phyloP scores from a whole-genome alignment of 495 filamentous ascomycete genomes.

The Parathielavia appendiculata region DNA sequence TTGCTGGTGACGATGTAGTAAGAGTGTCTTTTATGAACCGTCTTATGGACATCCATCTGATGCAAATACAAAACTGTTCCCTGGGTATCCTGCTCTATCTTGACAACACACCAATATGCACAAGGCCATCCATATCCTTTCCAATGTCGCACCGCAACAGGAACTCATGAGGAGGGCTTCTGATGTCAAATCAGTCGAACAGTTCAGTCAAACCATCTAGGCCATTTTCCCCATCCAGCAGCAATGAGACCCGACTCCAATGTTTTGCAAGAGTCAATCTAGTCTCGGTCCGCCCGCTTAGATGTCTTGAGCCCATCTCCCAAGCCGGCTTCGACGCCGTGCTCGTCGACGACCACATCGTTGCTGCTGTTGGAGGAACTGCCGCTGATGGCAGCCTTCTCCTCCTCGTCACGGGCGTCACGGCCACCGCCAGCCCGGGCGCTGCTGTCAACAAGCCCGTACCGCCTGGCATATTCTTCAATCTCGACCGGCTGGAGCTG shows the following conservation, averaged over 20 bases:
- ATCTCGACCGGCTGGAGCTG: slow-evolving; percentile 58
- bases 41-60: slow-evolving; percentile 5
- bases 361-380: slow-evolving; percentile 1
- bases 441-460: slow-evolving; percentile 46
- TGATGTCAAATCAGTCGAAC: background rate
- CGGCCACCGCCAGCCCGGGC: background rate
- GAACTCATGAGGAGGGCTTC: background rate
- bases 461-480: slow-evolving; percentile 56
- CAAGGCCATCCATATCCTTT: slow-evolving; percentile 8
- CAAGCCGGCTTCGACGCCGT: background rate
- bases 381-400: slow-evolving; percentile 2
- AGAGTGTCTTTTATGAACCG: background rate
- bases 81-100: slow-evolving; percentile 14
- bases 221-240: background rate
- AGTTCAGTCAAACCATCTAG: background rate
- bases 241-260: background rate
- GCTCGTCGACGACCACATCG: slow-evolving; percentile 7
- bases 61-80: background rate
- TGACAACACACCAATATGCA: slow-evolving; percentile 8
- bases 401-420: slow-evolving; percentile 5
- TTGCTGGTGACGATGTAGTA: no score
- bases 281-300: slow-evolving; percentile 2
- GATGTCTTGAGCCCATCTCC: slow-evolving; percentile 5
- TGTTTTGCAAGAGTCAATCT: background rate
- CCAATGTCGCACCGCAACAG: slow-evolving; percentile 9